These are phyloP conservation scores for Fusarium sp. DNA, from an alignment of 2,329 filamentous ascomycete genomes.

Conservation along the genomic window DNA sequence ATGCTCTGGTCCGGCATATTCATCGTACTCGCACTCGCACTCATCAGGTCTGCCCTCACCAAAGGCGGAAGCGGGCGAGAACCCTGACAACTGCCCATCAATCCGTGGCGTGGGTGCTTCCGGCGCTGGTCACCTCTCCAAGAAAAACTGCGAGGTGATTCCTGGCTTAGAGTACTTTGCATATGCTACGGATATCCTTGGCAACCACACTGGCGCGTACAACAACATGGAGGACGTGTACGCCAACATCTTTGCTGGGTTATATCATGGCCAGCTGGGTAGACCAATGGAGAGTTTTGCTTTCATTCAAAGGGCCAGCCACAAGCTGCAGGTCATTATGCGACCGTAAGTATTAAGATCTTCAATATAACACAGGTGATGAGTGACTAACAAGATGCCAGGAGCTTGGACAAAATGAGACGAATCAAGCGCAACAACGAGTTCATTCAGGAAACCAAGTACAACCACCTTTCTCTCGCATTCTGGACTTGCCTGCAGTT, in stretches of 20 bases:
- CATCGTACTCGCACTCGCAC: too few relatives aligned
- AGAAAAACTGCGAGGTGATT: slow-evolving; percentile 81
- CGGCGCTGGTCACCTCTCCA: slow-evolving; percentile 48
- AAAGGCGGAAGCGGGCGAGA: too few relatives aligned
- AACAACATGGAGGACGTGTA: slow-evolving; percentile 87
- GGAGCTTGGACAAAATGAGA: slow-evolving; percentile 62
- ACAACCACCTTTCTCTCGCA: slow-evolving; percentile 76
- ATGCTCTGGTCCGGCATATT: too few relatives aligned
- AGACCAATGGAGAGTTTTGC: slow-evolving; percentile 86
- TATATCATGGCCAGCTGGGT: slow-evolving; percentile 90
- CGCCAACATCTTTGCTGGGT: slow-evolving; percentile 83
- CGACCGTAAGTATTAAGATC: slow-evolving; percentile 69
- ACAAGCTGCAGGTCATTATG: slow-evolving; percentile 76
- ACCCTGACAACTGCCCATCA: slow-evolving; percentile 28
- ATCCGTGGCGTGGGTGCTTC: slow-evolving; percentile 55
- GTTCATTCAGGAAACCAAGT: slow-evolving; percentile 57
- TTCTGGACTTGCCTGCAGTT: slow-evolving; percentile 96
- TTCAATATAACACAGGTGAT: neutral
- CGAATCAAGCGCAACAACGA: slow-evolving; percentile 53
- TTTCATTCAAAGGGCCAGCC: slow-evolving; percentile 68
- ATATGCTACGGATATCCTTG: slow-evolving; percentile 86
- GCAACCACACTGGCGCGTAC: slow-evolving; percentile 81
- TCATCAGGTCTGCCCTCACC: slow-evolving; percentile 55
- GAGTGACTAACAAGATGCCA: slow-evolving; percentile 37
- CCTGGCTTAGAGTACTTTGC: slow-evolving; percentile 92